A percentile compares a stretch with the other conserved stretches of the same genome.
These are phyloP conservation scores for Coelastrella sp. DNA, from an alignment of 139 green algal genomes.

Conservation along the genomic window DNA sequence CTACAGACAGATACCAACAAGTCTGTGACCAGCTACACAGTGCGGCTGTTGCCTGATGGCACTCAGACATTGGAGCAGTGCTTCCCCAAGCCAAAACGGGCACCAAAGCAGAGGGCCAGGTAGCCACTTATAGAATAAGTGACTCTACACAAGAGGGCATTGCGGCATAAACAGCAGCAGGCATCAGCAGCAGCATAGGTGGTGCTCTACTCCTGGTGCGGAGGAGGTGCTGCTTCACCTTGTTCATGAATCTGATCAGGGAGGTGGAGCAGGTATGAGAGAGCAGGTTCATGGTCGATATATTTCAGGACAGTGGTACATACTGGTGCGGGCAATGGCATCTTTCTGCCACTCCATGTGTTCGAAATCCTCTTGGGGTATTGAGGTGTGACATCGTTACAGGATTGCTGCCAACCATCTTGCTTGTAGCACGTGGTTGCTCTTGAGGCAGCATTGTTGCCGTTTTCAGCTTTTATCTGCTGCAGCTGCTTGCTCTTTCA, in stretches of 20 bases:
- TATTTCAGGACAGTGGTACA: too few relatives aligned
- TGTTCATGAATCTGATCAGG: too few relatives aligned
- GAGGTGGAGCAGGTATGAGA: too few relatives aligned
- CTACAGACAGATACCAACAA: neutral
- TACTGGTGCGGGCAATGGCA: too few relatives aligned
- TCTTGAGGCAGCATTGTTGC: too few relatives aligned
- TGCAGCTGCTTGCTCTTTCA: conserved; percentile 60
- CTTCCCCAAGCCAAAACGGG: conserved; percentile 44
- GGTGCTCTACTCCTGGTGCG: too few relatives aligned
- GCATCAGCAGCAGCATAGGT: too few relatives aligned
- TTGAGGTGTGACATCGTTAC: neutral
- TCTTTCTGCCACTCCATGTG: too few relatives aligned
- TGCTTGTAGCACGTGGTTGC: too few relatives aligned
- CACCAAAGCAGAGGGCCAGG: conserved; percentile 18
- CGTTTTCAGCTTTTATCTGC: neutral
- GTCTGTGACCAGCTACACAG: conserved; percentile 24
- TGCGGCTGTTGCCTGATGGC: conserved; percentile 41
- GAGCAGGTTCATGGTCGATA: too few relatives aligned
- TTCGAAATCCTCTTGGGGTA: neutral
- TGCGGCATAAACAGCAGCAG: neutral
- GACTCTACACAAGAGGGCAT: too few relatives aligned
- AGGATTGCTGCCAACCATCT: neutral
- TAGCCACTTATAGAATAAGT: neutral
- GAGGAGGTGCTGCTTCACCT: too few relatives aligned
- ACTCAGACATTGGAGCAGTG: conserved; percentile 47